phyloP scores from a whole-genome alignment of 495 filamentous ascomycete species.

The Collariella sp. region DNA sequence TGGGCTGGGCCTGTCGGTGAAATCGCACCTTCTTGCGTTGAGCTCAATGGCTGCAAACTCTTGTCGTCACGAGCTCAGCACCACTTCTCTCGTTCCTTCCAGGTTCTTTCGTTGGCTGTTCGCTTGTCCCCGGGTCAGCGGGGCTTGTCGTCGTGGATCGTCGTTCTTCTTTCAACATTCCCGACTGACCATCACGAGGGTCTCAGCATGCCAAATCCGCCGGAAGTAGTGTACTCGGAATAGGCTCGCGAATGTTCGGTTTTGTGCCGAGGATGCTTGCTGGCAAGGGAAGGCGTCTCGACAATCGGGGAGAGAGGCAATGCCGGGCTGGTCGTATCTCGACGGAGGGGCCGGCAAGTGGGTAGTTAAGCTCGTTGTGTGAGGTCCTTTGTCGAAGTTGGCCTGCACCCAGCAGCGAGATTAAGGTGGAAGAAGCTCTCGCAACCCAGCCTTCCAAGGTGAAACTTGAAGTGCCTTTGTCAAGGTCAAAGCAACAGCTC shows the following conservation, averaged over 20 bases:
- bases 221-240: no score
- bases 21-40: neutral
- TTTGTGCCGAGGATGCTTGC: no score
- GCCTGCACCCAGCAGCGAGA: neutral
- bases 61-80: neutral
- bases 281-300: no score
- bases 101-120: neutral
- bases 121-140: neutral
- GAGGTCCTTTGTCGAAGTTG: neutral
- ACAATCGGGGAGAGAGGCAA: no score
- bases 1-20: no score
- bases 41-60: neutral
- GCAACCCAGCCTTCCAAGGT: neutral
- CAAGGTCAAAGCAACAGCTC: neutral
- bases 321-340: no score
- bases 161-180: neutral
- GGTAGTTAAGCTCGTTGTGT: no score
- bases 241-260: no score
- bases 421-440: neutral
- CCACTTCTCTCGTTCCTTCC: no score
- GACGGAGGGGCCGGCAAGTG: no score
- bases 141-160: neutral
- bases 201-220: no score
- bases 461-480: neutral
- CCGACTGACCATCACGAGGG: neutral